Evolutionary conservation across 352 stramenopile genomes (phyloP), one percentile per base, ranked within the genome.

Genomic region (Blastocystis sp.): DNA sequence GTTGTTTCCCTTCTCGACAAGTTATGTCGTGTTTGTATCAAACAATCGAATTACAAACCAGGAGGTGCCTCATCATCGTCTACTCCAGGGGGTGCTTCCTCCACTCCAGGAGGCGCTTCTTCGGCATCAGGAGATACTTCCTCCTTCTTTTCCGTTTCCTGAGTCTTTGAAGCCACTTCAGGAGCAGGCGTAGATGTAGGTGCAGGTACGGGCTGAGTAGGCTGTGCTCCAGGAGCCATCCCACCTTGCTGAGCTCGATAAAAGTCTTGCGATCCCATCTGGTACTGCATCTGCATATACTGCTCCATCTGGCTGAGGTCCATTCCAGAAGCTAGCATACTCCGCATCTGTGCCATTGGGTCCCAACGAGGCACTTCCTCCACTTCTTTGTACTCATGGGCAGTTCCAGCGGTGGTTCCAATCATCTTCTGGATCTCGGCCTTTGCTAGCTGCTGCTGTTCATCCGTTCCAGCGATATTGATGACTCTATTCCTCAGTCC

Each of bases 391-490:
- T 84, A 84, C 29, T 84, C 73, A 18, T 62, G 34, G n/a, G 53
- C 73, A 13, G 62, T 53, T 18, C 73, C 73, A 18, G 53, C 73
- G 20, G 54, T 68, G 37, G 73, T 84, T 63, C 77, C 77, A 37
- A 97, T 90, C 75, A 96, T 91, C 63, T 94, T 91, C 91, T 96
- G 93, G 90, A 97, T 96, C 87, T 95, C 92, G 79, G 91, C 91
- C 87, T 95, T 95, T 0, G 94, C 94, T 59, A 91, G 91, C 18
- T 94, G 59, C 37, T 92, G 93, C 53, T 92, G 92, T 59, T 95
- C 91, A 34, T 89, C 90, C 18, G 90, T 89, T n/a, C 91, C 91
- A 37, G 70, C 91, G 45, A 93, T 92, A 70, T 63, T 93, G 3
- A 79, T 61, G 61, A 90, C 23, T 29, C 41, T 64, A 56, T 53